Base-by-base conservation (phyloP, 202 grass and related monocot genomes). In the Setaria viridis region DNA sequence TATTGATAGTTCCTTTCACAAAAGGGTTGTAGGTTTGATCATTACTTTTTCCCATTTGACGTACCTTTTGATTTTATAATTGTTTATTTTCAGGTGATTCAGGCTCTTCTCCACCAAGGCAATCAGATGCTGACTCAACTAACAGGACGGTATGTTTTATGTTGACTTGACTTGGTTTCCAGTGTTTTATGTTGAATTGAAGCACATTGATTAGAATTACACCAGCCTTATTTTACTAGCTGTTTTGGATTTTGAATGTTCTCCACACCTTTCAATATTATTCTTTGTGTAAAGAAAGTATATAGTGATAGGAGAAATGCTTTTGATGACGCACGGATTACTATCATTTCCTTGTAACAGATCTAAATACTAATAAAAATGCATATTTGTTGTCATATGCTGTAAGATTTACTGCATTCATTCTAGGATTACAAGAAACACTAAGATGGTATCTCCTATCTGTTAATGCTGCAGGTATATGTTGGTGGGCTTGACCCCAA, bases 401-500 rank as follows among this genome's bases (percentile, higher is more conserved):
- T 73, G 7, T 33, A 59, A 59, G 11, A 16, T 14, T 57, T 10
- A 49, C 16, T 48, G 3, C 11, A 72, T 62, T 25, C 6, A 9
- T 73, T 49, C 55, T 37, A 62, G 41, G 29, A 49, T 49, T 11
- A 34, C 6, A 7, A n/a, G 6, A 19, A 17, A 5, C 20, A 50
- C 37, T 84, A 55, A 57, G 3, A 43, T 45, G 13, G 5, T 33
- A 71, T 77, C 48, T 78, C 29, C 7, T 79, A 55, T 25, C 17
- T 19, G 35, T 67, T 76, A 73, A 71, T 85, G 42, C 64, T 87
- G 53, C 43, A 95, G 93, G 84, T 95, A 58, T 95, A 92, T 83
- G 93, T 95, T 80, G 93, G 93, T 3, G 86, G 88, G 56, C 93
- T 95, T 57, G 90, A 95, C 35, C 84, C 93, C 41, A 86, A 91